Conservation (phyloP, 139 green algal genomes). For the Chlamydomonas sp. region DNA sequence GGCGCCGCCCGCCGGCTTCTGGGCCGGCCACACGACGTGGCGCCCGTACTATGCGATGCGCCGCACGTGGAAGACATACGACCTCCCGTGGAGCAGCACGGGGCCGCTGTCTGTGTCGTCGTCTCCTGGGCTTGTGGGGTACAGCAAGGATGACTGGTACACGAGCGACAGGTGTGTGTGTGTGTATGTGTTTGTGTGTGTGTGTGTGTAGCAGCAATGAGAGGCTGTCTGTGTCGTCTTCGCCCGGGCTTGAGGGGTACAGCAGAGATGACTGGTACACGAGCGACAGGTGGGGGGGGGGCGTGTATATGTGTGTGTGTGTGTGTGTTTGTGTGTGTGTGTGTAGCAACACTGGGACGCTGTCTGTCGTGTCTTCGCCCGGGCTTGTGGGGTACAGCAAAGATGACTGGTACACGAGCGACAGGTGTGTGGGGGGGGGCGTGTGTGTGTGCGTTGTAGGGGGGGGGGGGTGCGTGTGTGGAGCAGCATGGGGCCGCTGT, state of each 20-base stretch:
- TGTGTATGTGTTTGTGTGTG: no score
- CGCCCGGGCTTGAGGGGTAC: no score
- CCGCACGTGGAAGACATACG: constrained; percentile 39
- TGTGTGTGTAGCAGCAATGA: no score
- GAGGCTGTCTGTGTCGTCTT: no score
- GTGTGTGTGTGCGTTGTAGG: no score
- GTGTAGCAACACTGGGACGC: constrained; percentile 16
- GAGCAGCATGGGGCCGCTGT: constrained; percentile 18
- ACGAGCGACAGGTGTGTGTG: neutral
- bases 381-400: constrained; percentile 29
- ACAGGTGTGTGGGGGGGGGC: neutral
- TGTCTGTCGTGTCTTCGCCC: constrained; percentile 23
- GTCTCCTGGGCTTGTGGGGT: constrained; percentile 21
- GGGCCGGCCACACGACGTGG: constrained; percentile 34
- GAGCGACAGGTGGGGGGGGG: no score
- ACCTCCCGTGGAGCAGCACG: constrained; percentile 24
- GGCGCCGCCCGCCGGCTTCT: no score
- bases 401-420: constrained; percentile 29
- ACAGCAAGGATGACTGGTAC: constrained; percentile 41
- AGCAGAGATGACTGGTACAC: no score
- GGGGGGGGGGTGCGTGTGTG: no score
- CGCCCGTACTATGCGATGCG: constrained; percentile 35
- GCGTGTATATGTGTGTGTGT: no score
- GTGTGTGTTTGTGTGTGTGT: no score
- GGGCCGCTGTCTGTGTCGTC: constrained; percentile 26